These are phyloP conservation scores for Aspergillus sp. DNA, from an alignment of 2,329 filamentous ascomycete genomes.

Conservation along the genomic window DNA sequence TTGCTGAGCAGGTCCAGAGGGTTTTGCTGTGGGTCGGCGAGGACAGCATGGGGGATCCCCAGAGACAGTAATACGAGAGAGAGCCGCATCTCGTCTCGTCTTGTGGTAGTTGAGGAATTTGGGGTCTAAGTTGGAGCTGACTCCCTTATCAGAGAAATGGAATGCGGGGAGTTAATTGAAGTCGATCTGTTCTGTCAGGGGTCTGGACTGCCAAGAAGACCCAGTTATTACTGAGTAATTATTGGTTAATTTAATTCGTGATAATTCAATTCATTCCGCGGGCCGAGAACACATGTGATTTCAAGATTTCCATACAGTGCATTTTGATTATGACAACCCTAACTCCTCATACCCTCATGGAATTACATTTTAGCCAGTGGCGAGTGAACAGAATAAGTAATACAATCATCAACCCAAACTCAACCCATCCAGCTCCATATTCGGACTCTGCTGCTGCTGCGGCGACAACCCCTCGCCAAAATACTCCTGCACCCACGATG, in stretches of 20 bases:
- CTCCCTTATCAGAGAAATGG: no score
- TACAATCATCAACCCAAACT: neutral
- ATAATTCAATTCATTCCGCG: no score
- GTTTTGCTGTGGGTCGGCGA: neutral
- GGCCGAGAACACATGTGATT: no score
- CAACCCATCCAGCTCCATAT: constrained; percentile 8
- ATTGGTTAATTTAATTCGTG: neutral
- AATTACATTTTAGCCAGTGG: neutral
- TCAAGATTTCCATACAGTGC: no score
- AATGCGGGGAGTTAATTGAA: neutral
- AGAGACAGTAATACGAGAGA: neutral
- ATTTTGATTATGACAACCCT: neutral
- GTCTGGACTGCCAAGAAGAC: neutral
- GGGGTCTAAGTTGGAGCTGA: no score
- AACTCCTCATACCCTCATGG: neutral
- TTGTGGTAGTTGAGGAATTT: no score
- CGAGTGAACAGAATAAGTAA: neutral
- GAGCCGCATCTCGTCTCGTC: neutral
- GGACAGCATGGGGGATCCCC: neutral
- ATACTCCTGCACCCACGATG: constrained; percentile 12
- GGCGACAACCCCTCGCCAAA: constrained; percentile 1
- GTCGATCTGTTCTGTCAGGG: neutral
- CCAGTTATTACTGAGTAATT: neutral
- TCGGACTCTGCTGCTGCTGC: neutral
- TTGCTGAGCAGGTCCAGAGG: neutral